Evolutionary conservation across 257 asterid species (phyloP), one percentile per base, ranked within the genome.

Genomic region (Solanum pennellii): DNA sequence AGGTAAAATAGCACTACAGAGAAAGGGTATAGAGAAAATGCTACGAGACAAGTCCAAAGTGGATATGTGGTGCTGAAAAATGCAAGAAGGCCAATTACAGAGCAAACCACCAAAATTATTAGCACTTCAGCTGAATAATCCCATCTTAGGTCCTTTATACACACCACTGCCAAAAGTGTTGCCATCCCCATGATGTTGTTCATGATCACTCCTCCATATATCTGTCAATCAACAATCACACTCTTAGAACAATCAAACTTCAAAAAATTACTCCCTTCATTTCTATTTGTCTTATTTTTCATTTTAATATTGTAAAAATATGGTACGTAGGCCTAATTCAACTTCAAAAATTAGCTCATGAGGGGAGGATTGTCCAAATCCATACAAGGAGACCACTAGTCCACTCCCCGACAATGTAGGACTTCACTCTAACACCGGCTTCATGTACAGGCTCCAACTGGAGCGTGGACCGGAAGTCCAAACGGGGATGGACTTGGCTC

Each of bases 121-220:
- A 91, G 79, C 44, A 90, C 90, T 87, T 90, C 92, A 4, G 93
- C 93, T 44, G 93, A 90, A 76, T 90, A 91, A 89, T 84, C 35
- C 93, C 93, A 91, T 41, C 69, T 47, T 88, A 91, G 83, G 39
- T 86, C 93, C 85, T 90, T 91, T 14, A 87, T 77, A 25, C 62
- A 87, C 25, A 90, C 90, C 59, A 90, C 88, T 71, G 86, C 90
- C 59, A 91, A 62, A 45, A 89, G 88, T 47, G 89, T 83, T 56
- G 90, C 23, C 85, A 88, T 56, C 45, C 93, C 93, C 91, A 88
- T 87, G 13, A 88, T 66, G 86, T 91, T 91, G 90, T 91, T 91
- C 90, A 88, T 89, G 8, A 84, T 86, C 91, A 91, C 92, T 86
- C 91, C 90, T 69, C 93, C 91, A 37, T 91, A 92, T 73, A 92